Base-by-base conservation (phyloP, 1,139 yeast genomes). In the Zygoascus meyerae region DNA sequence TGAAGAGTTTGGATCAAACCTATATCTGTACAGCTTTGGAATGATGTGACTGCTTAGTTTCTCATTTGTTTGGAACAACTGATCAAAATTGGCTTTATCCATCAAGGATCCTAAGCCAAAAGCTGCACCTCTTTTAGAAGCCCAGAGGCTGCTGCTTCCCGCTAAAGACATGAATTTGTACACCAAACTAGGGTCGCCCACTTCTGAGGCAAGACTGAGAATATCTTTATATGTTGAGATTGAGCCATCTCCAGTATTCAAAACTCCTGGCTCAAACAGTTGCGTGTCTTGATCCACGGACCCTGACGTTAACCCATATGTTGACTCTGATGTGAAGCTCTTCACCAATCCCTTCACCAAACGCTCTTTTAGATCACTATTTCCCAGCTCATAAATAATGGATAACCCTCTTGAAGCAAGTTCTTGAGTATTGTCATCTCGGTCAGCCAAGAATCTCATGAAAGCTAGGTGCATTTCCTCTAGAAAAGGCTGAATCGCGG, bases 151-250 rank as follows among this genome's bases (percentile, higher is more conserved):
- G 0, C 96, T 85, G 46, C 83, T 83, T 52, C 86, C 84, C 0
- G 97, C 95, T 48, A 92, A 69, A 0, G 95, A 81, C 96, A 92
- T 87, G 61, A 92, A 92, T 59, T 89, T 86, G 65, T 92, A 92
- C 5, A 92, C 96, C 56, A 92, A 74, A 59, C 95, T 78, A 16
- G 97, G 95, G 64, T 92, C 97, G 36, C 97, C 97, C 4, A 89
- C 94, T 60, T 92, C 97, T 1, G 94, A 81, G 0, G 97, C 97
- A 45, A 92, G 71, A 57, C 74, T 84, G 55, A 90, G 70, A 30
- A 90, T 87, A 49, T 70, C 73, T 57, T 84, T 86, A 60, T 90
- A 90, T 0, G 97, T 89, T 0, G 95, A 85, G 2, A 90, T 81
- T 0, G 95, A 84, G 1, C 90, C 92, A 54, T 86, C 94, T 43